These are phyloP conservation scores for Cyberlindnera amylophila DNA, from an alignment of 805 yeast genomes.

Conservation along the genomic window DNA sequence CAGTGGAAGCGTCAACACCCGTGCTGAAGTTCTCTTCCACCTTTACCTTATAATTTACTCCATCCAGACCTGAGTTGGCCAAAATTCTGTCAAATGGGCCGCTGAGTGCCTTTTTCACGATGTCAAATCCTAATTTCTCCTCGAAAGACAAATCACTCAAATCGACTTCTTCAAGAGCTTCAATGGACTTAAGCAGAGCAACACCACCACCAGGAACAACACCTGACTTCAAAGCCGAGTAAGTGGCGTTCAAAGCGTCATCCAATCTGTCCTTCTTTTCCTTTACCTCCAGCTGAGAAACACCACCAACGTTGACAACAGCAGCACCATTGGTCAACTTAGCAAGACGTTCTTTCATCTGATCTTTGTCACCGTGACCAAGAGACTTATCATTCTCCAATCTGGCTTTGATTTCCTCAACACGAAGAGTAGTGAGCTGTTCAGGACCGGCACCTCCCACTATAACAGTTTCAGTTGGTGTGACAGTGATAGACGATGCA, in stretches of 20 bases:
- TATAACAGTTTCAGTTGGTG: slow-evolving; percentile 93
- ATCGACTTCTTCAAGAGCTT: slow-evolving; percentile 59
- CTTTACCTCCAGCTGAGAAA: slow-evolving; percentile 96
- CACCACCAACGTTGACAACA: slow-evolving; percentile 94
- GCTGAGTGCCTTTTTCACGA: slow-evolving; percentile 87
- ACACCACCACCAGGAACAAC: slow-evolving; percentile 99
- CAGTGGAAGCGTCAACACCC: slow-evolving; percentile 91
- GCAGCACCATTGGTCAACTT: slow-evolving; percentile 98
- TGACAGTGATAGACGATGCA: slow-evolving; percentile 85
- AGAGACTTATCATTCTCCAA: slow-evolving; percentile 61
- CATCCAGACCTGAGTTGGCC: slow-evolving; percentile 96
- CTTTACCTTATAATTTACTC: slow-evolving; percentile 56
- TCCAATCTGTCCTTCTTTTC: slow-evolving; percentile 99
- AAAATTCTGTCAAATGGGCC: slow-evolving; percentile 95
- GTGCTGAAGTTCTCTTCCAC: slow-evolving; percentile 60
- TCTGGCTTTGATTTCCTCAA: slow-evolving; percentile 88
- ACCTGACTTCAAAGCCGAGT: slow-evolving; percentile 99
- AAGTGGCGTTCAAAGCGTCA: slow-evolving; percentile 96
- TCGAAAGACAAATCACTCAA: slow-evolving; percentile 55
- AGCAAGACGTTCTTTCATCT: slow-evolving; percentile 95
- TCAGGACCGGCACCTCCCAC: slow-evolving; percentile 90
- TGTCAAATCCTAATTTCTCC: slow-evolving; percentile 92
- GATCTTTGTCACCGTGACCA: slow-evolving; percentile 90
- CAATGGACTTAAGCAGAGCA: slow-evolving; percentile 89
- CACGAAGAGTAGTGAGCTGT: slow-evolving; percentile 75